phyloP scores from a whole-genome alignment of 495 filamentous ascomycete species.

The Copromyces sp. region DNA sequence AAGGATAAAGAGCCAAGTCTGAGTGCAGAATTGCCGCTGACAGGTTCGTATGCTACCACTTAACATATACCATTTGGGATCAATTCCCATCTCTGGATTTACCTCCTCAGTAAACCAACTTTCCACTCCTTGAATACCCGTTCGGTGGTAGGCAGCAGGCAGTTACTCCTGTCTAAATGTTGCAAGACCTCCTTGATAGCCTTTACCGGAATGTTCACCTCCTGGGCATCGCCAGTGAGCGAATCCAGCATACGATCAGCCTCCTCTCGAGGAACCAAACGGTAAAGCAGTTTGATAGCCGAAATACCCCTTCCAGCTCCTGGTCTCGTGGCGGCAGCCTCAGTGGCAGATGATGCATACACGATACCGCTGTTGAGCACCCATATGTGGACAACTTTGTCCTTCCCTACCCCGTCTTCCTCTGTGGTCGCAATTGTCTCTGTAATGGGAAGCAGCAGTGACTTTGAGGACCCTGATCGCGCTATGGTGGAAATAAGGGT shows the following conservation, averaged over 20 bases:
- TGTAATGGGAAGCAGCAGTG: conserved; percentile 33
- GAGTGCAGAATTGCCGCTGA: neutral
- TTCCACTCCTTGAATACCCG: conserved; percentile 54
- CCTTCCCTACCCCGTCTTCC: neutral
- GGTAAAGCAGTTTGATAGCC: conserved; percentile 63
- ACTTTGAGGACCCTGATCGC: conserved; percentile 39
- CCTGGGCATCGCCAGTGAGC: conserved; percentile 49
- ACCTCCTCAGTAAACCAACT: conserved; percentile 51
- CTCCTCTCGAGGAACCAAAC: conserved; percentile 29
- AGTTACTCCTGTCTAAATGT: conserved; percentile 39
- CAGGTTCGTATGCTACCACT: neutral
- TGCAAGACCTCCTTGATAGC: conserved; percentile 36
- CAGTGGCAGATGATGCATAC: conserved; percentile 41
- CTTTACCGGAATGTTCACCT: conserved; percentile 47
- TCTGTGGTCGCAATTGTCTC: neutral
- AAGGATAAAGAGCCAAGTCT: conserved; percentile 4
- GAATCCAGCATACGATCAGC: conserved; percentile 46
- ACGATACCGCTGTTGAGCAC: conserved; percentile 59
- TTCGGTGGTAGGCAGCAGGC: conserved; percentile 44
- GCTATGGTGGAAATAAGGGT: conserved; percentile 36
- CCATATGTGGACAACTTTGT: conserved; percentile 44
- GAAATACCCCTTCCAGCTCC: conserved; percentile 15
- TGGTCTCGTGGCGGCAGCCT: conserved; percentile 10
- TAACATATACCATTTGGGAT: neutral
- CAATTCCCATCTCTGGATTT: neutral